Evolutionary conservation across 495 filamentous ascomycete genomes (phyloP).

Genomic region (Oleoguttula mirabilis): DNA sequence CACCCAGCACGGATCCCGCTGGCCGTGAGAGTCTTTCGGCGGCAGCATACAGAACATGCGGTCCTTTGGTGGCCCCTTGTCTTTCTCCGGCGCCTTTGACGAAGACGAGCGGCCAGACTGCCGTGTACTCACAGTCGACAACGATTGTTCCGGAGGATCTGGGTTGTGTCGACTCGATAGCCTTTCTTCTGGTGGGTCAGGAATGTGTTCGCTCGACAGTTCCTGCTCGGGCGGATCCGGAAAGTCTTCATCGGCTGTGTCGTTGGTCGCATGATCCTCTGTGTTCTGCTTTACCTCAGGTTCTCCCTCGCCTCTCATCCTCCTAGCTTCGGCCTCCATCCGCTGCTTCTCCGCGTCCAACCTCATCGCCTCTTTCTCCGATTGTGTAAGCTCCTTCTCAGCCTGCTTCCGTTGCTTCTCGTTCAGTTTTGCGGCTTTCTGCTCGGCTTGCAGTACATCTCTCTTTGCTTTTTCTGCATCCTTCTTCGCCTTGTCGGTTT

Average conservation of each 20-base stretch:
- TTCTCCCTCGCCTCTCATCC: conserved; percentile 15
- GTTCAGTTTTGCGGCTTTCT: conserved; percentile 14
- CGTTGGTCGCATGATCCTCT: not conserved
- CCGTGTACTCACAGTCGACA: not conserved
- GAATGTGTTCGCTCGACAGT: not conserved
- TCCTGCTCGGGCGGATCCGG: not conserved
- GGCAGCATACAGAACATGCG: conserved; percentile 74
- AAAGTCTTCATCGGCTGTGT: not conserved
- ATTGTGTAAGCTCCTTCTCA: conserved; percentile 21
- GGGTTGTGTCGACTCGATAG: no score
- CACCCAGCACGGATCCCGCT: conserved; percentile 56
- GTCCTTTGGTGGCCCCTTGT: conserved; percentile 39
- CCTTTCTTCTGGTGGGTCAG: no score
- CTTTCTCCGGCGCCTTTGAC: conserved; percentile 21
- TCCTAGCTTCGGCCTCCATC: conserved; percentile 16
- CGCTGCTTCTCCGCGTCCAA: conserved; percentile 9
- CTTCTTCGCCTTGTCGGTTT: conserved; percentile 6
- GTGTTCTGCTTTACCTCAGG: no score
- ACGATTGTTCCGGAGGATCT: no score
- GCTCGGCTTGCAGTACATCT: conserved; percentile 25
- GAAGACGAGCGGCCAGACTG: conserved; percentile 1
- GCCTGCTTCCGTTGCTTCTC: conserved; percentile 17
- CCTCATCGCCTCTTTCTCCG: conserved; percentile 11
- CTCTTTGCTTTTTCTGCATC: conserved; percentile 21
- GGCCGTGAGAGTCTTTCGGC: conserved; percentile 31